Conservation (phyloP, 2,329 filamentous ascomycete genomes). For the Claviceps pazoutovae region DNA sequence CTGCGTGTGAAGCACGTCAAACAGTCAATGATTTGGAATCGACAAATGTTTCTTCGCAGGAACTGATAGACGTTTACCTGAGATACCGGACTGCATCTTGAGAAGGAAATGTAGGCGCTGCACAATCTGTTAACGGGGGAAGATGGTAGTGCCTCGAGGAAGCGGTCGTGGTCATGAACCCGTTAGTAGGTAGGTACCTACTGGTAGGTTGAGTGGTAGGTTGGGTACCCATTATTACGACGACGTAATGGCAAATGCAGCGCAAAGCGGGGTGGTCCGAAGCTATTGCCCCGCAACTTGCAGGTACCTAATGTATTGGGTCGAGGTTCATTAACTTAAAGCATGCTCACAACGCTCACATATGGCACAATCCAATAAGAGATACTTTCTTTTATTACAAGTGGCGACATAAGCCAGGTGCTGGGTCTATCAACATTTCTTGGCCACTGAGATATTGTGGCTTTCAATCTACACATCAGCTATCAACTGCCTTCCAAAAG, state of each 20-base stretch:
- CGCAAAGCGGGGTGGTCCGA: too few species aligned
- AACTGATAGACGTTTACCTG: conserved; percentile 33
- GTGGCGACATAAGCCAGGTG: conserved; percentile 4
- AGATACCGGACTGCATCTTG: conserved; percentile 65
- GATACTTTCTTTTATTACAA: conserved; percentile 1
- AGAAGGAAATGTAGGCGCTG: neutral
- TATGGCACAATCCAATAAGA: neutral
- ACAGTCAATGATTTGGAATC: neutral
- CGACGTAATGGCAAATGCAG: too few species aligned
- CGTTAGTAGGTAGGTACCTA: too few species aligned
- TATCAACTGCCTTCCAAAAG: conserved; percentile 12
- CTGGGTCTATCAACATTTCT: neutral
- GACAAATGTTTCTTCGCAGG: neutral
- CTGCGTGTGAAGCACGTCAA: conserved; percentile 24
- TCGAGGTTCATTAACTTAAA: too few species aligned
- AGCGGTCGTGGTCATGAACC: too few species aligned
- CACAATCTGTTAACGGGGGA: neutral
- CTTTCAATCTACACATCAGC: conserved; percentile 8
- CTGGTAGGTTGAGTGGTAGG: too few species aligned
- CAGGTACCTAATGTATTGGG: too few species aligned
- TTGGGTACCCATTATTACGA: too few species aligned
- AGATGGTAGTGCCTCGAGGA: neutral
- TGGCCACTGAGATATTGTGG: conserved; percentile 5
- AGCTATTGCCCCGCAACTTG: too few species aligned
- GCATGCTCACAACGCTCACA: neutral